Evolutionary conservation across 2,329 filamentous ascomycete genomes (phyloP).

Genomic region (Nemania sp.): DNA sequence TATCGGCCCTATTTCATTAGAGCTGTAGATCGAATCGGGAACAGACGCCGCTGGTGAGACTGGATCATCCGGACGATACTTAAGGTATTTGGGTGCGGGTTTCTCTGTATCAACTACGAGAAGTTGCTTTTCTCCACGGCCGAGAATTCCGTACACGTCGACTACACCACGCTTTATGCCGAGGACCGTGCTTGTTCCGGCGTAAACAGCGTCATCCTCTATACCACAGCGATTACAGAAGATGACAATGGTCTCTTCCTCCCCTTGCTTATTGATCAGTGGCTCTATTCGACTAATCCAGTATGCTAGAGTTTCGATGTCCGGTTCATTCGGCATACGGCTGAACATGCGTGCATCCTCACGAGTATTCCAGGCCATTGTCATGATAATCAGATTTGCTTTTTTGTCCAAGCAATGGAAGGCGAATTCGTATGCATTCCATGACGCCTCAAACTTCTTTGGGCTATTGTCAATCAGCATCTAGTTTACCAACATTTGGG

Average conservation of each 20-base stretch:
- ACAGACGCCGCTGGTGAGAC: slow-evolving; percentile 23
- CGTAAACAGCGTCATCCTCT: slow-evolving; percentile 75
- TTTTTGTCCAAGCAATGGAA: slow-evolving; percentile 67
- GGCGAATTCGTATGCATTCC: slow-evolving; percentile 63
- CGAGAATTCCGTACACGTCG: slow-evolving; percentile 75
- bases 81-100: slow-evolving; percentile 60
- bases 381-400: slow-evolving; percentile 74
- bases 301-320: slow-evolving; percentile 79
- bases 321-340: slow-evolving; percentile 67
- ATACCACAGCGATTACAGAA: slow-evolving; percentile 77
- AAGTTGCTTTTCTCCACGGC: slow-evolving; percentile 76
- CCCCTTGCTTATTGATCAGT: slow-evolving; percentile 62
- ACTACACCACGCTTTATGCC: slow-evolving; percentile 74
- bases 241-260: slow-evolving; percentile 74
- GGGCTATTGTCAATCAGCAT: slow-evolving; percentile 53
- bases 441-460: slow-evolving; percentile 64
- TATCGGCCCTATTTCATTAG: neutral
- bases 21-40: slow-evolving; percentile 11
- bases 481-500: neutral
- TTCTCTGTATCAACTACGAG: slow-evolving; percentile 73
- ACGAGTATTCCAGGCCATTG: slow-evolving; percentile 82
- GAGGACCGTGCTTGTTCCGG: slow-evolving; percentile 79
- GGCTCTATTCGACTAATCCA: slow-evolving; percentile 81
- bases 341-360: slow-evolving; percentile 62
- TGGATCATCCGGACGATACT: slow-evolving; percentile 51